Base-by-base conservation (phyloP, 768 basidiomycete genomes). In the Boletus rex-veris region DNA sequence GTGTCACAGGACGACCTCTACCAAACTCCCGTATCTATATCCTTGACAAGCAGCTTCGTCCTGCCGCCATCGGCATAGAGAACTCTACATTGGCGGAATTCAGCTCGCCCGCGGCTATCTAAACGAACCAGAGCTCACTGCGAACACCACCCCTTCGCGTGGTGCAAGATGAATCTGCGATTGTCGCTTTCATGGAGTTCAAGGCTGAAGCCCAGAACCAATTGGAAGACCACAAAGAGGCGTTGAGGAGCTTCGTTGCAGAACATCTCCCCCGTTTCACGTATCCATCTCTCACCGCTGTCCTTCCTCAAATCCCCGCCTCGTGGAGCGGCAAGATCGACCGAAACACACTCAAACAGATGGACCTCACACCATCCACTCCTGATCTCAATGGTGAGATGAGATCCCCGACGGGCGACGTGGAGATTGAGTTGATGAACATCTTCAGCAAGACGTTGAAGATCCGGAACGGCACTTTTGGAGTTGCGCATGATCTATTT, bases 231-330 rank as follows among this genome's bases (percentile, higher is more conserved):
- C 54, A 59, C 36, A 58, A 53, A 18, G 59, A 65, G 24, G 59
- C 54, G 3, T 35, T 67, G 48, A 68, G 58, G 48, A 7, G 61
- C 35, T 66, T 67, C 18, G 56, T 68, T 45, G 54, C 68, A 2
- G 68, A 69, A 30, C 63, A 67, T 4, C 63, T 68, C 3, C 67
- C 67, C n/a, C 63, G 67, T 8, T 68, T 69, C 55, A 68, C 69
- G 67, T 65, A 67, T 50, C 67, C 67, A 10, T 67, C 67, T 3
- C 61, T 68, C 21, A 56, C 67, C 21, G 63, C 65, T 12, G 55
- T 59, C 21, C 65, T 68, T 18, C 54, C 61, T 43, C 44, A 58
- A 15, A 47, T 68, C 3, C 67, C 67, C 2, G 18, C 61, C 7
- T 69, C 63, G 21, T 59, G 58, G 9, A 67, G 58, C 12, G 67